Percentiles rank a stretch among this genome's conserved stretches.
Conservation (phyloP, 495 filamentous ascomycete genomes). For the Penicillium goetzii region DNA sequence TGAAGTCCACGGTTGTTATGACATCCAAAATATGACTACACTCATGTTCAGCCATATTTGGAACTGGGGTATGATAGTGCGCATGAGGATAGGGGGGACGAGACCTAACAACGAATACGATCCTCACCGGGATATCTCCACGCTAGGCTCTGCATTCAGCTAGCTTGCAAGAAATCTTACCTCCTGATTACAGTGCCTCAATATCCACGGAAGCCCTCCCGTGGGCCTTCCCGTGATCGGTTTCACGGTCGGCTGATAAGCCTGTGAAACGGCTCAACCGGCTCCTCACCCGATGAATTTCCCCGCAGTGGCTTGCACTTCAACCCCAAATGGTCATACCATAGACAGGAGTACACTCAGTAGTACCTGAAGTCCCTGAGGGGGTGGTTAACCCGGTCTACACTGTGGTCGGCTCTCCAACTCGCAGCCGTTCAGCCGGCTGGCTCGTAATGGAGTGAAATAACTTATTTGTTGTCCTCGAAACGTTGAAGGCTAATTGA, state of each 20-base stretch:
- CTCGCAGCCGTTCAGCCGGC: neutral
- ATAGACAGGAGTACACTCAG: too few relatives aligned
- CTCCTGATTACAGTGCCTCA: neutral
- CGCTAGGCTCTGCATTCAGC: neutral
- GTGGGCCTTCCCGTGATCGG: neutral
- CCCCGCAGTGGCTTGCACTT: neutral
- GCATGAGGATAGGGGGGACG: too few relatives aligned
- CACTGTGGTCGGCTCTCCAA: neutral
- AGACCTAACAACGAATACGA: neutral
- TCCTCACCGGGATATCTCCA: neutral
- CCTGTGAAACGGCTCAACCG: neutral
- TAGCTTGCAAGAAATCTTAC: neutral
- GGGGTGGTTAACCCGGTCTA: neutral
- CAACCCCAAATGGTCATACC: neutral
- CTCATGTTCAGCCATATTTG: too few relatives aligned
- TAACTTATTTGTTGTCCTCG: neutral
- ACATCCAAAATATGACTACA: too few relatives aligned
- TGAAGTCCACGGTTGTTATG: too few relatives aligned
- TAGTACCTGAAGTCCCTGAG: neutral
- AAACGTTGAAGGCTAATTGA: neutral
- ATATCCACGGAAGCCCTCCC: neutral
- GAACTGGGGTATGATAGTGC: too few relatives aligned
- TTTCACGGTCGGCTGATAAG: neutral
- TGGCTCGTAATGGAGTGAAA: neutral
- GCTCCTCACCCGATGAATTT: constrained; percentile 3